Evolutionary conservation across 1,284 basidiomycete species (phyloP).

Genomic region (Cutaneotrichosporon sp.): DNA sequence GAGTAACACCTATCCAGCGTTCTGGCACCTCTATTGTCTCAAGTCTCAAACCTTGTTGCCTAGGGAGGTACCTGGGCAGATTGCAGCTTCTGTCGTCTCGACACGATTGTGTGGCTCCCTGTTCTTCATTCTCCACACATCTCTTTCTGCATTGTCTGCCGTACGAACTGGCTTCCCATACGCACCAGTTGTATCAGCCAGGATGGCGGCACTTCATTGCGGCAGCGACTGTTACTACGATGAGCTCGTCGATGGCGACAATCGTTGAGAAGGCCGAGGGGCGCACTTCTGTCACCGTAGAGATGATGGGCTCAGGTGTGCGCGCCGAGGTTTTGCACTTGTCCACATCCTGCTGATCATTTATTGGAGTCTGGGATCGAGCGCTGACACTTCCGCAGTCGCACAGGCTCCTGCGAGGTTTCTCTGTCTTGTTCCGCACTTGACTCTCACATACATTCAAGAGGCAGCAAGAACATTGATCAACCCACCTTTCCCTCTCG

Average conservation of each 20-base stretch:
- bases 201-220: not conserved
- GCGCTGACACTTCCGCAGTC: slow-evolving; percentile 11
- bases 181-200: not conserved
- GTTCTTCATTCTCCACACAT: not conserved
- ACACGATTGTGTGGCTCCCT: not conserved
- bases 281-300: not conserved
- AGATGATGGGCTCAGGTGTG: not conserved
- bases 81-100: not conserved
- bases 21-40: not conserved
- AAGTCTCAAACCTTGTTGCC: slow-evolving; percentile 5
- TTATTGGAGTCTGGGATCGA: slow-evolving; percentile 9
- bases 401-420: not conserved
- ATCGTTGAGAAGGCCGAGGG: slow-evolving; percentile 3
- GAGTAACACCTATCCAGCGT: slow-evolving; percentile 6
- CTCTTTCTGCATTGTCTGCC: not conserved
- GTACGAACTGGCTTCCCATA: not conserved
- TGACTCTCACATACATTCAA: not conserved
- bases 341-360: slow-evolving; percentile 13
- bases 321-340: not conserved
- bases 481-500: not conserved
- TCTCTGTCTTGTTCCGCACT: not conserved
- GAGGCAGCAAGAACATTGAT: slow-evolving; percentile 6
- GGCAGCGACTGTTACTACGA: not conserved
- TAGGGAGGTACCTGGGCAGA: not conserved
- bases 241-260: not conserved